These are phyloP conservation scores for Aspergillus sp. DNA, from an alignment of 2,329 filamentous ascomycete genomes.

Conservation along the genomic window DNA sequence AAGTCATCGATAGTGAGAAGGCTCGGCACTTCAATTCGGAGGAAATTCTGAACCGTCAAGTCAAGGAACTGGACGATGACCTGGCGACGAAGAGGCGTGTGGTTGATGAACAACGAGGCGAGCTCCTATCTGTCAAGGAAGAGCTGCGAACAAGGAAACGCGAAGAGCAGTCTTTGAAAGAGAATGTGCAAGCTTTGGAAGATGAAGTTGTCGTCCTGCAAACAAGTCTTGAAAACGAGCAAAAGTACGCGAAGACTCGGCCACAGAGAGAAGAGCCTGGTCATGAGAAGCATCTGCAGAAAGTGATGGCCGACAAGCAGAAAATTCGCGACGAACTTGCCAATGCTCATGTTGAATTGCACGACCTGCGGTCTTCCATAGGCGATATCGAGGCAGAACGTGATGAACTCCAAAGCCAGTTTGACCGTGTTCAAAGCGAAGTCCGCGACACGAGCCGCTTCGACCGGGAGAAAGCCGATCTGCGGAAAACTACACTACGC, in stretches of 20 bases:
- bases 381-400: slow-evolving; percentile 55
- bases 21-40: slow-evolving; percentile 66
- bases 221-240: slow-evolving; percentile 54
- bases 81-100: slow-evolving; percentile 57
- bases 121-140: slow-evolving; percentile 57
- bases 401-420: slow-evolving; percentile 55
- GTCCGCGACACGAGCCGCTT: slow-evolving; percentile 50
- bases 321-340: slow-evolving; percentile 54
- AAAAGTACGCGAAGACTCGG: slow-evolving; percentile 50
- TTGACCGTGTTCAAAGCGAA: slow-evolving; percentile 47
- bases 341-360: slow-evolving; percentile 51
- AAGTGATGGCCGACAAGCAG: slow-evolving; percentile 52
- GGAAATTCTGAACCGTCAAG: slow-evolving; percentile 58
- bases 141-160: slow-evolving; percentile 60
- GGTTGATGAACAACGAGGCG: slow-evolving; percentile 55
- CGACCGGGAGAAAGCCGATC: slow-evolving; percentile 60
- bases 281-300: slow-evolving; percentile 48
- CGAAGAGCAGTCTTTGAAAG: slow-evolving; percentile 52
- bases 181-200: slow-evolving; percentile 59
- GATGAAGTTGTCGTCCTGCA: slow-evolving; percentile 70
- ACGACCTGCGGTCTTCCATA: slow-evolving; percentile 47
- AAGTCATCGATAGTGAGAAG: slow-evolving; percentile 60
- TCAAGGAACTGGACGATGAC: slow-evolving; percentile 64
- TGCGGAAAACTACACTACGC: slow-evolving; percentile 58
- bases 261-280: slow-evolving; percentile 51